Evolutionary conservation across 164 flowering plant genomes (phyloP).

Genomic region (Akebia trifoliata): DNA sequence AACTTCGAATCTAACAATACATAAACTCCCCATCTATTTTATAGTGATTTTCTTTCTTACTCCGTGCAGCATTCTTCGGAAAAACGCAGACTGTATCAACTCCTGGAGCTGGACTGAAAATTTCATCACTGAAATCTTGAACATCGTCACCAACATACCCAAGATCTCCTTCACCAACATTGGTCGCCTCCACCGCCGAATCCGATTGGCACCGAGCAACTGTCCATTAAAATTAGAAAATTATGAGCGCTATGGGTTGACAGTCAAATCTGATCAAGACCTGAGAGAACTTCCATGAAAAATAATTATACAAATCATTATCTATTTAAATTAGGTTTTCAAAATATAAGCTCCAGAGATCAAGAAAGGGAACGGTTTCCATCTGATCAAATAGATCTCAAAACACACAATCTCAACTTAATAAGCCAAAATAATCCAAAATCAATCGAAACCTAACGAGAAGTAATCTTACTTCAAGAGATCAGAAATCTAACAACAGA

Average conservation of each 20-base stretch:
- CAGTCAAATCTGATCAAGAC: too few species aligned
- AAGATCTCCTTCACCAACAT: too few species aligned
- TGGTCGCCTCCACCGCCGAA: constrained; percentile 41
- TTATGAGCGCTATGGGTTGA: background rate
- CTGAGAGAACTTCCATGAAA: too few species aligned
- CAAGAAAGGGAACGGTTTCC: background rate
- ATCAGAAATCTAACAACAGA: too few species aligned
- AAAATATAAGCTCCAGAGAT: background rate
- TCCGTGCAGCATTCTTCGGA: constrained; percentile 61
- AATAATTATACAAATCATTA: background rate
- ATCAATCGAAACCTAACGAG: too few species aligned
- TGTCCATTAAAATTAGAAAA: constrained; percentile 19
- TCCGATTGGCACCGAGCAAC: constrained; percentile 75
- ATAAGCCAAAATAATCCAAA: too few species aligned
- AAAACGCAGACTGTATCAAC: constrained; percentile 78
- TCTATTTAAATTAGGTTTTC: too few species aligned
- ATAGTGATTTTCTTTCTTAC: too few species aligned
- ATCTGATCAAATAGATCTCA: background rate
- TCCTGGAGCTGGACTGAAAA: constrained; percentile 69
- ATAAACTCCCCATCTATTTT: background rate
- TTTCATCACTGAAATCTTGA: constrained; percentile 51
- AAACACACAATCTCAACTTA: too few species aligned
- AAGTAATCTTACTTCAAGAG: too few species aligned
- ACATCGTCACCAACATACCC: constrained; percentile 73
- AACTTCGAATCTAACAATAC: too few species aligned